Conservation (phyloP, 2,329 filamentous ascomycete genomes). For the Lithohypha guttulata region DNA sequence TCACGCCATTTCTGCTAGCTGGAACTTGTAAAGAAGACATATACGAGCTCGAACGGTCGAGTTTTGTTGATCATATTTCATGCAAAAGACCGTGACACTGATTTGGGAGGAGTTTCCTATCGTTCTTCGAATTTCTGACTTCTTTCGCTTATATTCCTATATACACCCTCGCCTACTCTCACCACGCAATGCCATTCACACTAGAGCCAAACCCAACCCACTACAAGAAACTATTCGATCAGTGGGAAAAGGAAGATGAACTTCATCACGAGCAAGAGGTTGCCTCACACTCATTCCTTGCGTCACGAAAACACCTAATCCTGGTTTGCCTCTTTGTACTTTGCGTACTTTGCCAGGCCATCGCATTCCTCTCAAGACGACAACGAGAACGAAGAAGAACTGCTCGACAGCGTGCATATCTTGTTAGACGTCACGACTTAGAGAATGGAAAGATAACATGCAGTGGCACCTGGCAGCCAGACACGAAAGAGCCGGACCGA, state of each 20-base stretch:
- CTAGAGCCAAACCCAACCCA: constrained; percentile 2
- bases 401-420: background rate
- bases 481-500: background rate
- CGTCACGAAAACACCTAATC: background rate
- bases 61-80: no score
- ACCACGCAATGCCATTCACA: background rate
- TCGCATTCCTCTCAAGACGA: background rate
- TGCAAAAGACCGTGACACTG: no score
- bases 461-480: background rate
- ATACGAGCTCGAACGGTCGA: no score
- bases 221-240: background rate
- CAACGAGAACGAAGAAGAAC: background rate
- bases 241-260: constrained; percentile 6
- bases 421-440: background rate
- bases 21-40: no score
- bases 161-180: background rate
- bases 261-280: constrained; percentile 1
- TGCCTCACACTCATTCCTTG: background rate
- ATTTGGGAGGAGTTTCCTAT: no score
- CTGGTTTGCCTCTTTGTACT: background rate
- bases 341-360: background rate
- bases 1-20: no score
- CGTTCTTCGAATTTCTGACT: background rate
- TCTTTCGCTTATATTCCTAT: background rate
- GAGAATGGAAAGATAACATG: background rate